Evolutionary conservation across 495 filamentous ascomycete species (phyloP), one percentile per base, ranked within the genome.

Genomic region (Acidiella bohemica): DNA sequence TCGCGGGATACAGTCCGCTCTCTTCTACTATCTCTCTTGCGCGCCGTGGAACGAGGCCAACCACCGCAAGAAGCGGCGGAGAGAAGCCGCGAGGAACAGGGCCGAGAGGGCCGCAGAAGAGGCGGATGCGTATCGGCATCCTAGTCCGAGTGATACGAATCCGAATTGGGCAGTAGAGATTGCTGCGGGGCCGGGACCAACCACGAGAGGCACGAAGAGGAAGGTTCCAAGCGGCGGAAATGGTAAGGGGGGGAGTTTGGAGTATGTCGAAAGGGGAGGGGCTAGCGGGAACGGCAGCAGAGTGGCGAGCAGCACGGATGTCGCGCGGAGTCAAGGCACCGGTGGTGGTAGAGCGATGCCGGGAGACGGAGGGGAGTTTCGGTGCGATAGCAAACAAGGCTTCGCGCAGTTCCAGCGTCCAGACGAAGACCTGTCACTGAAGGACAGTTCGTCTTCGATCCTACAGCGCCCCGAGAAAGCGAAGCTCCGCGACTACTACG

Each of bases 81-180:
- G 77, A 51, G 70, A 81, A 47, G 77, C 78, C 33, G 72, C 70
- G 42, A 58, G 64, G 27, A 68, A 71, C 32, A 65, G 76, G 36
- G 66, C 73, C 37, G 68, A 78, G 44, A 76, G 75, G 50, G 67
- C 67, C 31, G 66, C 59, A 36, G 53, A 72, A 32, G 62, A 81
- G 36, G 69, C 67, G 42, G 70, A 75, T 22, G 61, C 73, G 5
- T 90, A 88, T 54, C 66, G 71, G 12, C 85, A 94, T 49, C 84
- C 86, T 2, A 73, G 76, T 19, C 78, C 86, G 4, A 86, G 81
- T 56, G 73, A 72, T 35, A 90, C 83, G 21, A 94, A 94, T 51
- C 75, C 75, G 32, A 82, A 81, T 59, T 94, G 86, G 86, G 59
- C 60, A 6, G 82, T 88, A 47, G 86, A 94, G 60, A 85, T 93